Base-by-base conservation (phyloP, 305 asterid species). In the Solanum hybrid region DNA sequence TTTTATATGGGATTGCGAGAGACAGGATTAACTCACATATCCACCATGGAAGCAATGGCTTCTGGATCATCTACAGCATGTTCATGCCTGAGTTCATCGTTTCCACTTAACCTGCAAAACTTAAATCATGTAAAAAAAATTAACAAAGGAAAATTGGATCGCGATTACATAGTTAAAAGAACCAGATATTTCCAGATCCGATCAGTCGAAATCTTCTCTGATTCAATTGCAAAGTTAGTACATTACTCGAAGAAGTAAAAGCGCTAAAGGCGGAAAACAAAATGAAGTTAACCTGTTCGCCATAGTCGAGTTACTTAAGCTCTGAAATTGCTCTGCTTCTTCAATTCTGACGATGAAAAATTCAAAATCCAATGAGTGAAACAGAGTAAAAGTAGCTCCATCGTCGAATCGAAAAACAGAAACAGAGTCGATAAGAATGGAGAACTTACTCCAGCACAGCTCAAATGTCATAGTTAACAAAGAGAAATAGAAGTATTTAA, bases 11-110 rank as follows among this genome's bases (percentile, higher is more conserved):
- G 37, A n/a, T 85, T 33, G 31, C 65, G 26, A n/a, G 57, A 79
- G 37, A 45, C 61, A 73, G 73, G 37, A 45, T 34, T 34, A 79
- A 82, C 97, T 91, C 91, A 95, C 97, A 90, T 92, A 85, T 91
- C 87, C 89, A 95, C 96, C 94, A 93, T 91, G 82, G 94, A 91
- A 79, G 94, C 95, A 1, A 93, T 92, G 70, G 92, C 93, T 77
- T 93, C 95, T 11, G 96, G 97, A 79, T 95, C 92, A 77, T 92
- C 93, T 26, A 91, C 93, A 31, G 93, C 94, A 20, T 87, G 89
- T 77, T 89, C 94, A 24, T 94, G 91, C 87, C 45, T 90, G 5
- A 81, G 27, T 33, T 92, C 89, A 79, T 33, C 61, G 22, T 89
- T 89, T 32, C 90, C 92, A 77, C 88, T 75, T 51, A 81, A 89